phyloP scores from a whole-genome alignment of 1,284 basidiomycete species.

The Trametes hirsuta region DNA sequence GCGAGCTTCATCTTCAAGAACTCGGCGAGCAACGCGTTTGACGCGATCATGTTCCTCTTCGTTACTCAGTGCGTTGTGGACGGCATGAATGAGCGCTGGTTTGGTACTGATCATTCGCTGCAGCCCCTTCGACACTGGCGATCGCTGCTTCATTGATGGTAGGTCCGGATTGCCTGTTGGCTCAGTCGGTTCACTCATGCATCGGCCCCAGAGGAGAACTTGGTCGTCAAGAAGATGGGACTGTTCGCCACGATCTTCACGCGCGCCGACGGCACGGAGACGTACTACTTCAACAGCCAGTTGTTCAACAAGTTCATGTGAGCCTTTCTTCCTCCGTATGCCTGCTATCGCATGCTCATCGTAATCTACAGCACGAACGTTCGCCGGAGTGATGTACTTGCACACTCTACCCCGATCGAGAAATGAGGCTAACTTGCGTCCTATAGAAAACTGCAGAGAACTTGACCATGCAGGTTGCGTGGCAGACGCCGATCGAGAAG shows the following conservation, averaged over 20 bases:
- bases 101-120: conserved; percentile 23
- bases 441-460: conserved; percentile 67
- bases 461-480: conserved; percentile 70
- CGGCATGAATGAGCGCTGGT: not conserved
- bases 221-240: conserved; percentile 78
- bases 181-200: not conserved
- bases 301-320: conserved; percentile 75
- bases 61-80: conserved; percentile 65
- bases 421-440: not conserved
- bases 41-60: conserved; percentile 79
- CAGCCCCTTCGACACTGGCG: conserved; percentile 79
- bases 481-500: conserved; percentile 72
- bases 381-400: conserved; percentile 63
- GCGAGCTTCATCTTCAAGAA: conserved; percentile 79
- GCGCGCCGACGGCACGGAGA: conserved; percentile 70
- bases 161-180: conserved; percentile 18
- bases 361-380: conserved; percentile 57
- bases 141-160: conserved; percentile 73
- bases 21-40: conserved; percentile 69
- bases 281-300: conserved; percentile 79
- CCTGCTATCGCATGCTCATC: not conserved
- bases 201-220: conserved; percentile 52
- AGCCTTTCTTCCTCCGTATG: not conserved
- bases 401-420: not conserved
- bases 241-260: conserved; percentile 73